Percentiles rank a stretch among this genome's conserved stretches.
Evolutionary conservation across 345 rosid species (phyloP).

Genomic region (Eucalyptus albens): DNA sequence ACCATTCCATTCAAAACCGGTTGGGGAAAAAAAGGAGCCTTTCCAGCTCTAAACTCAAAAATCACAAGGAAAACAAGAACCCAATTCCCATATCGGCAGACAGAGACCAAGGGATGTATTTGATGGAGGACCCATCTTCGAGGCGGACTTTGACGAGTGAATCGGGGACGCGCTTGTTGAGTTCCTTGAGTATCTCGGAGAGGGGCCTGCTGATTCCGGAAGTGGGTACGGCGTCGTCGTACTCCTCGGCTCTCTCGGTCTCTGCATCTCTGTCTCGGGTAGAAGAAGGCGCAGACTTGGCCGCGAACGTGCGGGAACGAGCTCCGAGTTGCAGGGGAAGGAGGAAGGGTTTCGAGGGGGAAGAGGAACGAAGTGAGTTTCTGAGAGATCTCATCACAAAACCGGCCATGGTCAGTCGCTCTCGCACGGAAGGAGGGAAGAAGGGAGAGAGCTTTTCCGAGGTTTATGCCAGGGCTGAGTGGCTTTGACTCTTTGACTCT

Average conservation of each 20-base stretch:
- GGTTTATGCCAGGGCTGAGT: background rate
- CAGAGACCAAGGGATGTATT: slow-evolving; percentile 67
- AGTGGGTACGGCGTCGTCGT: slow-evolving; percentile 31
- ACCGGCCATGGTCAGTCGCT: background rate
- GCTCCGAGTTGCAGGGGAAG: background rate
- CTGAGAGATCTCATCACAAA: background rate
- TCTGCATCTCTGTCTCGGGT: background rate
- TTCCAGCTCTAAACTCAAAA: background rate
- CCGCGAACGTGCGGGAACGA: background rate
- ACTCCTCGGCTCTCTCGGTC: background rate
- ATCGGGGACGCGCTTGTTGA: slow-evolving; percentile 72
- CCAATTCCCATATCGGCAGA: no score
- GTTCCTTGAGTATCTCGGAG: slow-evolving; percentile 58
- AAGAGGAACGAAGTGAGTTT: background rate
- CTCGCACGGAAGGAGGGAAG: background rate
- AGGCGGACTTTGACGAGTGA: slow-evolving; percentile 35
- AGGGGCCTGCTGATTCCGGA: slow-evolving; percentile 66
- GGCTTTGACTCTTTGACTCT: background rate
- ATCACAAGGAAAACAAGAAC: background rate
- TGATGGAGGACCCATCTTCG: slow-evolving; percentile 50
- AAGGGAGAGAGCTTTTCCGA: background rate
- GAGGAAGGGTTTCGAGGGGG: background rate
- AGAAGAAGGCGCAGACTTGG: background rate
- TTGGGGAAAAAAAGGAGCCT: background rate
- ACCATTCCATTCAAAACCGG: background rate